Evolutionary conservation across 2,329 filamentous ascomycete species (phyloP).

Genomic region (Orbilia quercus): DNA sequence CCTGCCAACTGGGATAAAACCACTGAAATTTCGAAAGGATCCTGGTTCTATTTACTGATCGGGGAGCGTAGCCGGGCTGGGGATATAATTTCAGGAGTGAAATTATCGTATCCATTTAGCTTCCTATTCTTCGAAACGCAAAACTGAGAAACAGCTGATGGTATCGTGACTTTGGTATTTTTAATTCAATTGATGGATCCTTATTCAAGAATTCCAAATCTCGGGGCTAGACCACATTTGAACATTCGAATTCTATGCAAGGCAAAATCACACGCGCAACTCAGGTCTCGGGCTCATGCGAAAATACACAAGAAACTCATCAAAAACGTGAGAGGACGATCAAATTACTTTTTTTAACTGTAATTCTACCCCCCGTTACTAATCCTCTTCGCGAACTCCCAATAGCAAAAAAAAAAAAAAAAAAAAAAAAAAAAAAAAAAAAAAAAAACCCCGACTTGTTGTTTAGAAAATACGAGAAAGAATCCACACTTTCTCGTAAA

Average conservation of each 20-base stretch:
- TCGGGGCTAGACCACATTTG: neutral
- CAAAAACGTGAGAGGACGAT: neutral
- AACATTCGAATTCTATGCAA: neutral
- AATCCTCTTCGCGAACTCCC: conserved; percentile 1
- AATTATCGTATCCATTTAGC: conserved; percentile 4
- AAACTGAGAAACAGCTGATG: conserved; percentile 12
- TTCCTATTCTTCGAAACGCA: neutral
- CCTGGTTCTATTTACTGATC: neutral
- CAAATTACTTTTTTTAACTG: neutral
- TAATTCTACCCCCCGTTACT: neutral
- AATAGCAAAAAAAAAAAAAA: neutral
- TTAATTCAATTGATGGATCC: conserved; percentile 9
- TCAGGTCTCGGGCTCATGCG: conserved; percentile 18
- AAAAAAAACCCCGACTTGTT: no score
- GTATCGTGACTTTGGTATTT: conserved; percentile 29
- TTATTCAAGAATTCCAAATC: conserved; percentile 38
- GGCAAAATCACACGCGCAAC: neutral
- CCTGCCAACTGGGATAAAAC: conserved; percentile 33
- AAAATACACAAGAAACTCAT: conserved; percentile 3
- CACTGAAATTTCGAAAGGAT: neutral
- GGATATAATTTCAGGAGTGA: neutral
- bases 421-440: neutral
- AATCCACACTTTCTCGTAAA: neutral
- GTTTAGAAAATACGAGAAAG: conserved; percentile 8
- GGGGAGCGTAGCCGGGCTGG: neutral